Percentiles rank a stretch among this genome's conserved stretches.
Conservation (phyloP, 2,329 filamentous ascomycete genomes). For the Penicillium sp. region DNA sequence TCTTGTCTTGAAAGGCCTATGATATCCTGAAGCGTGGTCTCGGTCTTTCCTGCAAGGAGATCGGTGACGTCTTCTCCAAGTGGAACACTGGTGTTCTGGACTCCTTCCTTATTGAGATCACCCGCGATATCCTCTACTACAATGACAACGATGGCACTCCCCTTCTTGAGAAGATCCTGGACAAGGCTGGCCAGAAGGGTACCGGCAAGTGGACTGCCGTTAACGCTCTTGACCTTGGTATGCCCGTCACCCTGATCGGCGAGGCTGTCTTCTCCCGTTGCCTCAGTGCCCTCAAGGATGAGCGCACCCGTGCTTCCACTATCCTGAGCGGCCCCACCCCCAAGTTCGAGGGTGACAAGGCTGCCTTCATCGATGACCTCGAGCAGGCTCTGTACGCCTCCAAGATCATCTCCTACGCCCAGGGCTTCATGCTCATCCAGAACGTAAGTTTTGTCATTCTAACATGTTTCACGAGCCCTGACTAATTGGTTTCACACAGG, state of each 20-base stretch:
- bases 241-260: constrained; percentile 97
- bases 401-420: constrained; percentile 99
- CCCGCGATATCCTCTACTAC: constrained; percentile 96
- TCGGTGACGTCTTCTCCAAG: constrained; percentile 87
- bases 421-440: constrained; percentile 99
- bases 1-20: constrained; percentile 68
- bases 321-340: constrained; percentile 76
- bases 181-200: constrained; percentile 98
- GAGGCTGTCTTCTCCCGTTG: constrained; percentile 96
- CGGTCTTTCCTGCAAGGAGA: constrained; percentile 86
- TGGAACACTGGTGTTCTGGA: constrained; percentile 99
- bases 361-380: constrained; percentile 92
- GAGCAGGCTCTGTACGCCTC: constrained; percentile 99
- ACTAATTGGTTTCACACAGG: constrained; percentile 52
- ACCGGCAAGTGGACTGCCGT: constrained; percentile 99
- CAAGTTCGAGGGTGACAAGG: constrained; percentile 85
- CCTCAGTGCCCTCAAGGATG: constrained; percentile 88
- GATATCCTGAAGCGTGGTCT: constrained; percentile 99
- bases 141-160: constrained; percentile 90
- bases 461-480: neutral
- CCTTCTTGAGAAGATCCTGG: constrained; percentile 97
- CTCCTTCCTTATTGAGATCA: constrained; percentile 99
- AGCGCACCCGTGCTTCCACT: constrained; percentile 79
- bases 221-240: constrained; percentile 96
- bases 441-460: constrained; percentile 61